Evolutionary conservation across 176 grass and related monocot species (phyloP).

Genomic region (Elaeis guineensis): DNA sequence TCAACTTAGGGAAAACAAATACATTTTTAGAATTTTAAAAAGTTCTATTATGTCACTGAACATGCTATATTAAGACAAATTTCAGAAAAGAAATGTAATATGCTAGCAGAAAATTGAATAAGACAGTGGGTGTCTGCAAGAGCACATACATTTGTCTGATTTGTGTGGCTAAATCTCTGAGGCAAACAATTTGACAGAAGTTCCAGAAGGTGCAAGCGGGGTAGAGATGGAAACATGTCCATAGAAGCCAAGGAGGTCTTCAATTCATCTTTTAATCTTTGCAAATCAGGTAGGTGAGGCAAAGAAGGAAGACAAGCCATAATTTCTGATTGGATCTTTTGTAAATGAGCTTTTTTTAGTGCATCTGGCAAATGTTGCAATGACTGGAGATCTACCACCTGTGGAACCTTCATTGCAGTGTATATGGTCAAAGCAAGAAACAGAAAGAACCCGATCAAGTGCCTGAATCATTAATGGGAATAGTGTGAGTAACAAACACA

Average conservation of each 20-base stretch:
- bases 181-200: constrained; percentile 62
- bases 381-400: constrained; percentile 51
- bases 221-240: constrained; percentile 45
- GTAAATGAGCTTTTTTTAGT: constrained; percentile 60
- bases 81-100: no score
- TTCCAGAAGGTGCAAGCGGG: constrained; percentile 61
- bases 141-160: constrained; percentile 42
- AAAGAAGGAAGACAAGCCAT: constrained; percentile 63
- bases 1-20: no score
- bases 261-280: constrained; percentile 66
- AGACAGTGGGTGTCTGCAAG: constrained; percentile 20
- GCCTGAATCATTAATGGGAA: constrained; percentile 38
- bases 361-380: constrained; percentile 64
- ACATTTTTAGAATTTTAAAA: no score
- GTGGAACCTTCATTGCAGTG: constrained; percentile 73
- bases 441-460: constrained; percentile 93
- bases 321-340: constrained; percentile 66
- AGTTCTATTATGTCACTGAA: no score
- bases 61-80: no score
- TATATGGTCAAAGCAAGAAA: constrained; percentile 86
- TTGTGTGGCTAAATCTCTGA: constrained; percentile 46
- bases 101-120: no score
- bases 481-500: neutral
- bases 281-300: constrained; percentile 53
- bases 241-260: constrained; percentile 59